phyloP scores from a whole-genome alignment of 352 stramenopile genomes.

The Peronospora destructor region DNA sequence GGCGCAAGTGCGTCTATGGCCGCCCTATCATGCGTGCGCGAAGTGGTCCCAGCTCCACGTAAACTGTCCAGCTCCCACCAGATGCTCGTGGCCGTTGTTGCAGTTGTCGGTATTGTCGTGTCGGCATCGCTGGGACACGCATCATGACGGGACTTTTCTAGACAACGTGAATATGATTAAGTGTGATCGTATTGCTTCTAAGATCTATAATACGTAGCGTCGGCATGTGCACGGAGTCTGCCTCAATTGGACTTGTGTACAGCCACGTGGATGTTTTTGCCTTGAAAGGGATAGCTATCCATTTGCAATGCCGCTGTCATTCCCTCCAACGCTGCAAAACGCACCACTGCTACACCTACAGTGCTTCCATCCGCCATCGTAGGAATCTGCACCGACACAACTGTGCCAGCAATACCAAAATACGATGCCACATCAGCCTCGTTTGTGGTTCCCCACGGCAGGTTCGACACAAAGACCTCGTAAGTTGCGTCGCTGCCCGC shows the following conservation, averaged over 20 bases:
- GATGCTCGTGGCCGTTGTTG: neutral
- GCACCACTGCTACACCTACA: slow-evolving; percentile 57
- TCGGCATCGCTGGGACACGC: neutral
- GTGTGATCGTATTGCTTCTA: slow-evolving; percentile 23
- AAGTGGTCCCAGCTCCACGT: neutral
- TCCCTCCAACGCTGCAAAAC: slow-evolving; percentile 43
- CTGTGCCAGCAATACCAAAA: slow-evolving; percentile 45
- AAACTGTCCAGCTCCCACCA: neutral
- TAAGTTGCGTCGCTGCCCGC: slow-evolving; percentile 14
- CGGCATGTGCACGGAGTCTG: neutral
- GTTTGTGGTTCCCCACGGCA: slow-evolving; percentile 45
- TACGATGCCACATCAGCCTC: slow-evolving; percentile 53
- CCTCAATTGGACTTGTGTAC: slow-evolving; percentile 21
- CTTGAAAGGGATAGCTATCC: slow-evolving; percentile 63
- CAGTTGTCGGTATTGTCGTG: neutral
- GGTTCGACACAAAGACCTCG: slow-evolving; percentile 60
- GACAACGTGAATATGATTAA: slow-evolving; percentile 3
- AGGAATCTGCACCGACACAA: slow-evolving; percentile 57
- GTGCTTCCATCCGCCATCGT: slow-evolving; percentile 67
- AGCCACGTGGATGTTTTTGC: slow-evolving; percentile 54
- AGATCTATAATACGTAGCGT: slow-evolving; percentile 27
- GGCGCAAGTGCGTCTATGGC: neutral
- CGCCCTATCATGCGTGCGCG: too few relatives aligned
- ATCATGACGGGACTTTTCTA: neutral
- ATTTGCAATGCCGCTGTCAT: slow-evolving; percentile 51